phyloP scores from a whole-genome alignment of 106 monocot genomes.

The Phalaenopsis aphrodite region DNA sequence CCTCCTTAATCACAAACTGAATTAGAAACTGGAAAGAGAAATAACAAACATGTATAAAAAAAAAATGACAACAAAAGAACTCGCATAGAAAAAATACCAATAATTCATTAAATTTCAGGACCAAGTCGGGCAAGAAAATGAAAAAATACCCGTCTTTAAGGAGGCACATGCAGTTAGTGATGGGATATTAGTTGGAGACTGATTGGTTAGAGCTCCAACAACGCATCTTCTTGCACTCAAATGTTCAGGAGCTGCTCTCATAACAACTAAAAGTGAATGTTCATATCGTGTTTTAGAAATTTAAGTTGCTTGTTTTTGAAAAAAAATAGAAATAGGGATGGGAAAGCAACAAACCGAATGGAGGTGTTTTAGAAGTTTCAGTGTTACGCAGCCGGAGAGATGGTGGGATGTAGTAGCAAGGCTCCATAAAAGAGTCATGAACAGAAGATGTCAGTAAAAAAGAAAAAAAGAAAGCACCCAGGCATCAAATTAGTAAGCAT shows the following conservation, averaged over 20 bases:
- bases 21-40: not conserved
- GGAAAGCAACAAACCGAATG: slow-evolving; percentile 31
- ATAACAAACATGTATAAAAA: not conserved
- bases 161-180: slow-evolving; percentile 23
- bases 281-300: not conserved
- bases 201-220: slow-evolving; percentile 25
- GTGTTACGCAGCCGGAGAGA: slow-evolving; percentile 29
- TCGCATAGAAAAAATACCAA: not conserved
- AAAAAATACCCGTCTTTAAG: slow-evolving; percentile 25
- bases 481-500: not conserved
- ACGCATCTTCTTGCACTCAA: slow-evolving; percentile 38
- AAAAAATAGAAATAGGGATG: not conserved
- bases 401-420: slow-evolving; percentile 45
- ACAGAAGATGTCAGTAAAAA: not conserved
- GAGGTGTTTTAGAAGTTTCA: slow-evolving; percentile 27
- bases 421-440: slow-evolving; percentile 13
- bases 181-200: slow-evolving; percentile 31
- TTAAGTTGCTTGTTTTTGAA: not conserved
- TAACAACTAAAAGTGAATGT: slow-evolving; percentile 13
- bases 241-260: slow-evolving; percentile 19
- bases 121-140: not conserved
- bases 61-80: not conserved
- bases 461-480: not conserved
- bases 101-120: no score
- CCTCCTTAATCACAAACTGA: not conserved